Conservation (phyloP, 208 protist species). For the Trypanosoma platydactyli region DNA sequence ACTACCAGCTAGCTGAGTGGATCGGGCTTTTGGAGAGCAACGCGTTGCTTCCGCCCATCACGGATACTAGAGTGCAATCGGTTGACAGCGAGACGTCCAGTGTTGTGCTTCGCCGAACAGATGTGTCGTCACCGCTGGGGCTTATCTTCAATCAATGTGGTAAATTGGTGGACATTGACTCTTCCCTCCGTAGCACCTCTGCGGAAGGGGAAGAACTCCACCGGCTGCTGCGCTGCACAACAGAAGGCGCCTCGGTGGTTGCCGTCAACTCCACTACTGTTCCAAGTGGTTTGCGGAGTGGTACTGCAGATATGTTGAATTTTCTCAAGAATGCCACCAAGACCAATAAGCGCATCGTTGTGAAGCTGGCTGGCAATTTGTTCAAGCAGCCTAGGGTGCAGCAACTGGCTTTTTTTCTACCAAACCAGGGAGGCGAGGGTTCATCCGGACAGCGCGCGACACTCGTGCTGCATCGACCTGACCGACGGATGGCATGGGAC, state of each 20-base stretch:
- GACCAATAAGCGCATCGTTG: constrained; percentile 35
- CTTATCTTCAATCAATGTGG: constrained; percentile 71
- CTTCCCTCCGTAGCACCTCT: constrained; percentile 44
- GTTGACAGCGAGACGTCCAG: constrained; percentile 32
- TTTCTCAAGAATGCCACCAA: constrained; percentile 20
- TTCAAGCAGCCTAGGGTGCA: constrained; percentile 37
- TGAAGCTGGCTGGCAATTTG: constrained; percentile 33
- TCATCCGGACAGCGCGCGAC: constrained; percentile 55
- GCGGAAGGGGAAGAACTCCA: constrained; percentile 47
- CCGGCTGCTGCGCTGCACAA: constrained; percentile 38
- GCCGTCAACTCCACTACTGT: constrained; percentile 44
- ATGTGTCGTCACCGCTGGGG: constrained; percentile 48
- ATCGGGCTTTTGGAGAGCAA: constrained; percentile 37
- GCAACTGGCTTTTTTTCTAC: constrained; percentile 44
- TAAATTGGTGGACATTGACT: constrained; percentile 60
- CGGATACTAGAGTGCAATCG: constrained; percentile 42
- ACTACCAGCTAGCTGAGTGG: constrained; percentile 74
- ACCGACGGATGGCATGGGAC: constrained; percentile 33
- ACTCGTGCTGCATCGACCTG: constrained; percentile 41
- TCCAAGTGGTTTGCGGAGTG: neutral
- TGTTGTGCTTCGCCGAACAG: constrained; percentile 45
- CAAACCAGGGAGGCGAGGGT: constrained; percentile 50
- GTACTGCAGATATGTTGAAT: constrained; percentile 14
- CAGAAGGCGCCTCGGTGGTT: constrained; percentile 42
- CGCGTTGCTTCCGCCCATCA: constrained; percentile 35